These are phyloP conservation scores for Leccinum griseonigrum DNA, from an alignment of 1,284 basidiomycete genomes.

Conservation along the genomic window DNA sequence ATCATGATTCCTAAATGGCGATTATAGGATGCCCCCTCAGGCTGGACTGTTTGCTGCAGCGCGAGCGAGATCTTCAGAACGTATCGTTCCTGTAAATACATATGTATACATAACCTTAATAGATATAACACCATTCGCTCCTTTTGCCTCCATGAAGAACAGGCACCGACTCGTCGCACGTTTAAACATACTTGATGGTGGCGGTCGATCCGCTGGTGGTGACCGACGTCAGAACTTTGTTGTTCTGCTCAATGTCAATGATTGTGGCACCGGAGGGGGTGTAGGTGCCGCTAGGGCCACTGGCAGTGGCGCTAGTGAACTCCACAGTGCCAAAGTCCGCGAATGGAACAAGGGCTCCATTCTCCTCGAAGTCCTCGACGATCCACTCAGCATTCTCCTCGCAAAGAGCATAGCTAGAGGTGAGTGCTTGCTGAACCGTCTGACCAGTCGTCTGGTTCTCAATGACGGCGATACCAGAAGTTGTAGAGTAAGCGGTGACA, in stretches of 20 bases:
- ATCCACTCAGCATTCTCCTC: not conserved
- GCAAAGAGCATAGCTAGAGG: not conserved
- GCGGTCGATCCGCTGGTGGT: not conserved
- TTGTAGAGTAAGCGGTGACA: not conserved
- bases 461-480: not conserved
- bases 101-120: not conserved
- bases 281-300: not conserved
- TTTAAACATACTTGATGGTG: not conserved
- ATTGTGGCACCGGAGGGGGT: not conserved
- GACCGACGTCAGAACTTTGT: not conserved
- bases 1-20: not conserved
- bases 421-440: not conserved
- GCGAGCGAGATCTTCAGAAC: not conserved
- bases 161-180: not conserved
- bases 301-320: not conserved
- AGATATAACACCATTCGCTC: not conserved
- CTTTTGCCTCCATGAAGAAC: not conserved
- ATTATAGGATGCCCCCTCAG: not conserved
- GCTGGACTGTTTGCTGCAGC: not conserved
- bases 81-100: not conserved
- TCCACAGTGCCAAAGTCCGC: not conserved
- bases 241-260: not conserved
- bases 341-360: not conserved
- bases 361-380: not conserved
- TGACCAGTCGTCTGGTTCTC: not conserved